These are phyloP conservation scores for Sarocladium brachiariae DNA, from an alignment of 2,329 filamentous ascomycete species.

Conservation along the genomic window DNA sequence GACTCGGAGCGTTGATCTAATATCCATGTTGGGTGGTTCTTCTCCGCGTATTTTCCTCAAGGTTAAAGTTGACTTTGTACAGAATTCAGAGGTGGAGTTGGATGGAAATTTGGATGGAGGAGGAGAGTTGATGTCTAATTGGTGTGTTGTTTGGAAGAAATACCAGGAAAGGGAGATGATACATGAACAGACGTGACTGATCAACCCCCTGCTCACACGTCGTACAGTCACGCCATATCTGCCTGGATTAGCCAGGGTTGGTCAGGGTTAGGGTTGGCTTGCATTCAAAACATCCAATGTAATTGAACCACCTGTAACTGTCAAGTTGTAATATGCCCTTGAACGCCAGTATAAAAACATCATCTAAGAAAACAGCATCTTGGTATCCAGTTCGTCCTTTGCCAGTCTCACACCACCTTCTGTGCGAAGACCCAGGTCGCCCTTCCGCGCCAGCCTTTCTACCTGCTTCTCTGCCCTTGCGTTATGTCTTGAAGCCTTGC, in stretches of 20 bases:
- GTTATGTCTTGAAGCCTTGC: conserved; percentile 73
- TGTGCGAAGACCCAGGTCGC: conserved; percentile 66
- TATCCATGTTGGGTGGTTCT: conserved; percentile 16
- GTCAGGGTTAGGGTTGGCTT: neutral
- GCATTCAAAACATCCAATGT: neutral
- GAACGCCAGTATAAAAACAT: neutral
- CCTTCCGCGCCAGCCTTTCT: conserved; percentile 67
- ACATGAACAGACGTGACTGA: conserved; percentile 3
- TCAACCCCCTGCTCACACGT: neutral
- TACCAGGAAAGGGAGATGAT: conserved; percentile 4
- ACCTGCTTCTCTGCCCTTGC: conserved; percentile 65
- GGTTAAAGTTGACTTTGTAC: too few relatives aligned
- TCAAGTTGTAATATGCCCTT: neutral
- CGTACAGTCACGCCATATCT: neutral
- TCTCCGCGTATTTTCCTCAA: conserved; percentile 3
- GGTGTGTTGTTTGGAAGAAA: conserved; percentile 5
- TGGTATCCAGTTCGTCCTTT: conserved; percentile 67
- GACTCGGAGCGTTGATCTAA: conserved; percentile 2
- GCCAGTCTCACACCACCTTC: conserved; percentile 56
- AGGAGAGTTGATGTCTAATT: neutral
- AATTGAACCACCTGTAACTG: too few relatives aligned
- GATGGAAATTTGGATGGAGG: too few relatives aligned
- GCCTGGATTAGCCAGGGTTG: neutral
- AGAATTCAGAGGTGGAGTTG: too few relatives aligned
- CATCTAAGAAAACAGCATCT: conserved; percentile 62